Conservation (phyloP, 2,329 filamentous ascomycete genomes). For the Penicillium sp. region DNA sequence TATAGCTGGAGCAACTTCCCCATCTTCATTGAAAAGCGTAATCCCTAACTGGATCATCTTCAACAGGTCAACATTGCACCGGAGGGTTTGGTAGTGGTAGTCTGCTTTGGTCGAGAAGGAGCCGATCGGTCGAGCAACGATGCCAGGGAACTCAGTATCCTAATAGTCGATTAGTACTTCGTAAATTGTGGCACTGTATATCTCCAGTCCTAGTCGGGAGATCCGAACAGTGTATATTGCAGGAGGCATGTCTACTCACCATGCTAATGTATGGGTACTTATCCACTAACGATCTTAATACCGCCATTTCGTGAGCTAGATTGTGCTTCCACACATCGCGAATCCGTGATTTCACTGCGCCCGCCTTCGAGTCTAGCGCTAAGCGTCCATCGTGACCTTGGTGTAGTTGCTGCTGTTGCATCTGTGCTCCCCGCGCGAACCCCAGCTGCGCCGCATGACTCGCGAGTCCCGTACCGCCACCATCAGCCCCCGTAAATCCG, state of each 20-base stretch:
- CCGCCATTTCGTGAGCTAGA: slow-evolving; percentile 83
- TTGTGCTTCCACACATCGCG: slow-evolving; percentile 96
- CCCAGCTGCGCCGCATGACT: slow-evolving; percentile 87
- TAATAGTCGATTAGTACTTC: slow-evolving; percentile 40
- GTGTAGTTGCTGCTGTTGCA: slow-evolving; percentile 58
- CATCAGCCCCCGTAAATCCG: slow-evolving; percentile 57
- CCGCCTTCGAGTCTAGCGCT: slow-evolving; percentile 56
- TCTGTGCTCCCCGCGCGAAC: slow-evolving; percentile 72
- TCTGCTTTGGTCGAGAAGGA: slow-evolving; percentile 92
- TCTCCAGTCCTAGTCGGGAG: neutral
- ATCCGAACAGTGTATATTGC: neutral
- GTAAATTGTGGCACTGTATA: neutral
- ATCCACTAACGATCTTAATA: slow-evolving; percentile 78
- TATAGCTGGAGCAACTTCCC: slow-evolving; percentile 77
- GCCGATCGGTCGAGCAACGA: slow-evolving; percentile 93
- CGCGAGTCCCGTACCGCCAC: slow-evolving; percentile 68
- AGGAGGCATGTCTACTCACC: slow-evolving; percentile 57
- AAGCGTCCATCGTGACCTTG: slow-evolving; percentile 53
- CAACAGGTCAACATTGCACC: slow-evolving; percentile 94
- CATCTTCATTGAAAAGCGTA: slow-evolving; percentile 87
- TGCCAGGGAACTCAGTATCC: slow-evolving; percentile 98
- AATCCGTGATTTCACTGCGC: slow-evolving; percentile 74
- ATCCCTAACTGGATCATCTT: slow-evolving; percentile 98
- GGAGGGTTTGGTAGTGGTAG: slow-evolving; percentile 97
- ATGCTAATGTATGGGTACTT: slow-evolving; percentile 96